Percentiles rank a stretch among this genome's conserved stretches.
phyloP scores from a whole-genome alignment of 2,329 filamentous ascomycete species.

The Penicillium vulpinum region DNA sequence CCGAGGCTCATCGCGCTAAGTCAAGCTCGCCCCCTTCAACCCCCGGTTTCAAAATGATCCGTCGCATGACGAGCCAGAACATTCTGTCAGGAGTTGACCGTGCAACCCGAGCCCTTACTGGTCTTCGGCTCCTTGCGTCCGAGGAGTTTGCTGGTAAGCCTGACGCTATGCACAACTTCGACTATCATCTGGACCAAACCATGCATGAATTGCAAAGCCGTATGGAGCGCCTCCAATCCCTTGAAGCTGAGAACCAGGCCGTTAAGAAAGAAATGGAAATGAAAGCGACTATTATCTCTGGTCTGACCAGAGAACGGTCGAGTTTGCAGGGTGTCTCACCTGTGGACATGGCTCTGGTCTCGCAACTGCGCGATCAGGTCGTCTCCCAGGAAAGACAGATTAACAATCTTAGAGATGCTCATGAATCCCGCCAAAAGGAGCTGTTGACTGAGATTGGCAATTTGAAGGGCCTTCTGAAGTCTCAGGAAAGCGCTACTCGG shows the following conservation, averaged over 20 bases:
- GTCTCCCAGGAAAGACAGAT: slow-evolving; percentile 83
- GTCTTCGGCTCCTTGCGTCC: slow-evolving; percentile 80
- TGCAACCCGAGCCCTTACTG: slow-evolving; percentile 85
- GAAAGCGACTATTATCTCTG: slow-evolving; percentile 94
- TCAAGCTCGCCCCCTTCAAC: slow-evolving; percentile 54
- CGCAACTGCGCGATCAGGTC: slow-evolving; percentile 82
- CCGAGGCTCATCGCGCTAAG: slow-evolving; percentile 77
- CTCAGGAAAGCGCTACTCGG: slow-evolving; percentile 38
- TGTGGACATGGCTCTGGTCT: slow-evolving; percentile 88
- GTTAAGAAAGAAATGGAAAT: slow-evolving; percentile 95
- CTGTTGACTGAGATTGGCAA: slow-evolving; percentile 69
- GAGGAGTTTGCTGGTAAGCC: slow-evolving; percentile 82
- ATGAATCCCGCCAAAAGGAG: slow-evolving; percentile 73
- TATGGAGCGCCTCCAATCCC: slow-evolving; percentile 83
- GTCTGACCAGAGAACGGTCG: slow-evolving; percentile 86
- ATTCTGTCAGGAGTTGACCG: slow-evolving; percentile 78
- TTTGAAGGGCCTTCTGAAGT: slow-evolving; percentile 59
- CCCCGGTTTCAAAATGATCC: slow-evolving; percentile 63
- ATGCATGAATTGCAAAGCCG: slow-evolving; percentile 88
- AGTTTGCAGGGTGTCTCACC: slow-evolving; percentile 78
- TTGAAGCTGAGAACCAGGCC: slow-evolving; percentile 79
- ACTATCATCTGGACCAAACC: slow-evolving; percentile 83
- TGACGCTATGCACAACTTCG: slow-evolving; percentile 87
- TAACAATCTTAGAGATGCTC: slow-evolving; percentile 67
- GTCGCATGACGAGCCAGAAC: slow-evolving; percentile 89